Evolutionary conservation across 148 eudicot species (phyloP).

Genomic region (Chenopodium quinoa): DNA sequence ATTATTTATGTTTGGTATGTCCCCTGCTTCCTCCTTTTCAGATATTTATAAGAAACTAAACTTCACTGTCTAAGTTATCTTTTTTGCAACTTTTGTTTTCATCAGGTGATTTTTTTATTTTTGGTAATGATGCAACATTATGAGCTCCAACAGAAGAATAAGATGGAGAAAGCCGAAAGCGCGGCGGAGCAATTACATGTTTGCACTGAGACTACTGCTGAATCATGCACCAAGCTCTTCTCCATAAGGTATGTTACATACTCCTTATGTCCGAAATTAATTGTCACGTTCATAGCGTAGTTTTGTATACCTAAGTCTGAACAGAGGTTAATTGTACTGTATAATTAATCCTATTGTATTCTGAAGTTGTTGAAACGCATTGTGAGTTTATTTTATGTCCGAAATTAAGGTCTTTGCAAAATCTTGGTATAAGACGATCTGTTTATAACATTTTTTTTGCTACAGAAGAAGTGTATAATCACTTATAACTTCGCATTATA

Average conservation of each 20-base stretch:
- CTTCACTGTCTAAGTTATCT: background rate
- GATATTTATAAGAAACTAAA: background rate
- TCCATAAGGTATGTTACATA: slow-evolving; percentile 22
- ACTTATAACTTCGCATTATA: too few relatives aligned
- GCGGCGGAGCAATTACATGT: background rate
- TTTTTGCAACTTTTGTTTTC: background rate
- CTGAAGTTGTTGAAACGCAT: background rate
- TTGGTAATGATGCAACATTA: slow-evolving; percentile 7
- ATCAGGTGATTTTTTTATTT: background rate
- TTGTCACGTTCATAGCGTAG: background rate
- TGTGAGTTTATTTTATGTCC: too few relatives aligned
- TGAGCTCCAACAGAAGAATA: background rate
- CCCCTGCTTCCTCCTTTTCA: background rate
- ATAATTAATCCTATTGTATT: background rate
- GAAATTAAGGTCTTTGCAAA: too few relatives aligned
- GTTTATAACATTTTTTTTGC: too few relatives aligned
- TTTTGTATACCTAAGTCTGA: too few relatives aligned
- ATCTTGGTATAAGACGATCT: background rate
- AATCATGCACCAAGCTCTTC: slow-evolving; percentile 20
- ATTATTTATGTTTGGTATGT: background rate
- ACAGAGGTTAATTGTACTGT: background rate
- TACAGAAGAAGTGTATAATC: too few relatives aligned
- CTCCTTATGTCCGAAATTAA: background rate
- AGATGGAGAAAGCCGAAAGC: background rate
- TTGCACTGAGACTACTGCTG: background rate